These are phyloP conservation scores for Colletotrichum gigasporum DNA, from an alignment of 2,329 filamentous ascomycete genomes.

Conservation along the genomic window DNA sequence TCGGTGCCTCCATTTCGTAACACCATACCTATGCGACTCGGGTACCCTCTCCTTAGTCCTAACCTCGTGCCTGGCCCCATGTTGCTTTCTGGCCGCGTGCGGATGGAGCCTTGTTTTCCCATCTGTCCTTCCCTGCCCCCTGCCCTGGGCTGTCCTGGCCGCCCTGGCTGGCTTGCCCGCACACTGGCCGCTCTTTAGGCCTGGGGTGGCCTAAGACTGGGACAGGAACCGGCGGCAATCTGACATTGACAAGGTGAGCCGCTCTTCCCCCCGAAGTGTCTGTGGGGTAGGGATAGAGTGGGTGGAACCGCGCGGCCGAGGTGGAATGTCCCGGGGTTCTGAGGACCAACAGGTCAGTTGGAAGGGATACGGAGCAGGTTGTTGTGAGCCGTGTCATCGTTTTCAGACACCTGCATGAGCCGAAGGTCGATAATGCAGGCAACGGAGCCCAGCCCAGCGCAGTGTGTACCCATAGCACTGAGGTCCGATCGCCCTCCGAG, in stretches of 20 bases:
- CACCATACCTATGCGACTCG: slow-evolving; percentile 11
- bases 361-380: not conserved
- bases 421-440: not conserved
- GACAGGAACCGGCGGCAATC: slow-evolving; percentile 29
- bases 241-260: slow-evolving; percentile 27
- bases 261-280: slow-evolving; percentile 5
- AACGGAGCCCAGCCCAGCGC: not conserved
- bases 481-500: slow-evolving; percentile 1
- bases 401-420: not conserved
- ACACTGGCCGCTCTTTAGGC: not conserved
- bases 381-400: not conserved
- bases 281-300: slow-evolving; percentile 23
- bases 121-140: slow-evolving; percentile 10
- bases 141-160: not conserved
- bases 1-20: not conserved
- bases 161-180: not conserved
- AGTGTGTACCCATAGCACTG: not conserved
- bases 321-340: slow-evolving; percentile 4
- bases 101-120: slow-evolving; percentile 22
- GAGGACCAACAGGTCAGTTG: not conserved
- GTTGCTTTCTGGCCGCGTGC: slow-evolving; percentile 28
- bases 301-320: slow-evolving; percentile 19
- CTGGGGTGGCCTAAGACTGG: slow-evolving; percentile 9
- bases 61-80: slow-evolving; percentile 21
- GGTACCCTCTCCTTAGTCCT: slow-evolving; percentile 29